Evolutionary conservation across 176 grass and related monocot species (phyloP).

Genomic region (Carex kokanica): DNA sequence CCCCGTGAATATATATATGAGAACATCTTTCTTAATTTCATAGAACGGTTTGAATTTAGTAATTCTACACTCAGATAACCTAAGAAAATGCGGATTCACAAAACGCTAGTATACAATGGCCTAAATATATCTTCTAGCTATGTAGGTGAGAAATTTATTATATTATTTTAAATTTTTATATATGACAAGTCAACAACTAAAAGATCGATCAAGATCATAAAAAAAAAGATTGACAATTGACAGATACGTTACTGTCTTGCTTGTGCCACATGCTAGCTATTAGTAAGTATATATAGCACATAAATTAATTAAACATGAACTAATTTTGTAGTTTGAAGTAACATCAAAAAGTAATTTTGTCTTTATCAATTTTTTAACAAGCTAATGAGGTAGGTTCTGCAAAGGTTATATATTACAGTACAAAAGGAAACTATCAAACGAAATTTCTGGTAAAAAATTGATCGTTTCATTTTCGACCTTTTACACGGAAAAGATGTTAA

Average conservation of each 20-base stretch:
- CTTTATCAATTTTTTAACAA: background rate
- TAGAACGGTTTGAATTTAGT: too few species aligned
- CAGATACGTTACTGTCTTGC: background rate
- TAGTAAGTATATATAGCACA: background rate
- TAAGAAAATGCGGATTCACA: too few species aligned
- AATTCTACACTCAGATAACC: too few species aligned
- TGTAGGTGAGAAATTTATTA: background rate
- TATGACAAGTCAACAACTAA: background rate
- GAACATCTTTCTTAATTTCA: too few species aligned
- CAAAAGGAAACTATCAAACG: background rate
- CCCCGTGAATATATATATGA: too few species aligned
- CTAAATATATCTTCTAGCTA: background rate
- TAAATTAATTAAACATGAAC: conserved; percentile 8
- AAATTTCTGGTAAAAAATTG: background rate
- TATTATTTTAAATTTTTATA: background rate
- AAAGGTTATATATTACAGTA: background rate
- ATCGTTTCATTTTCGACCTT: background rate
- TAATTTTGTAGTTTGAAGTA: background rate
- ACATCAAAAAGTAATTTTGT: background rate
- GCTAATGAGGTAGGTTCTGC: background rate
- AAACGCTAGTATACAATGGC: background rate
- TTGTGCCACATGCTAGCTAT: background rate
- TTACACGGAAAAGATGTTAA: background rate
- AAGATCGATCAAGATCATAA: background rate
- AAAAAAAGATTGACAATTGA: background rate